Base-by-base conservation (phyloP, 306 rosid species). In the Echinosophora koreensis region DNA sequence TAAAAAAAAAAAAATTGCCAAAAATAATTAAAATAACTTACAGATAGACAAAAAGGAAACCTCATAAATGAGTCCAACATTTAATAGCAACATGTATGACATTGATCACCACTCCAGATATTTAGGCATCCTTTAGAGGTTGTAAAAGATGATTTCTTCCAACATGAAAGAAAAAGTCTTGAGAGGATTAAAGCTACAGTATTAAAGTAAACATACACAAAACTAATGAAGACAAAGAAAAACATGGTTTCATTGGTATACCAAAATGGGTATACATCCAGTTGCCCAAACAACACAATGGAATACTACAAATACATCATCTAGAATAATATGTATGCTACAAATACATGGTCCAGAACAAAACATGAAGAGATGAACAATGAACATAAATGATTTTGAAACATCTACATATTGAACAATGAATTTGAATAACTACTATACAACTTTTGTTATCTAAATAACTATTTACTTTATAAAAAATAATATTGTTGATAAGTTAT, bases 21-120 rank as follows among this genome's bases (percentile, higher is more conserved):
- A 55, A 55, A 46, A 76, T 9, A 68, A 80, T 80, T 65, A 30
- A 65, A 56, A 14, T 70, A 63, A 69, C 13, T 62, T 28, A 37
- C 8, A 68, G 35, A 71, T 54, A 47, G 58, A 17, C 72, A 69
- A 69, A 32, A 16, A 49, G 54, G 68, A 3, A 13, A 75, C 13
- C 28, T 44, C 66, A 61, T 5, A 34, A 22, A 73, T 35, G 9
- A 38, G 8, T 42, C 32, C 6, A 50, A 52, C 83, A 69, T 15
- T 41, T 34, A 56, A 77, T 46, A 11, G 22, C 15, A 37, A 57
- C 18, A 71, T 16, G 41, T 8, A 80, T 49, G 30, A 52, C 50
- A 28, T 63, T 7, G 35, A 52, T 32, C 34, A 46, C 54, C 14
- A 49, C 18, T 17, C 41, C 5, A 15, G 7, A 37, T 34, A 41